Evolutionary conservation across 306 rosid species (phyloP), one percentile per base, ranked within the genome.

Genomic region (Abrus pulchellus): DNA sequence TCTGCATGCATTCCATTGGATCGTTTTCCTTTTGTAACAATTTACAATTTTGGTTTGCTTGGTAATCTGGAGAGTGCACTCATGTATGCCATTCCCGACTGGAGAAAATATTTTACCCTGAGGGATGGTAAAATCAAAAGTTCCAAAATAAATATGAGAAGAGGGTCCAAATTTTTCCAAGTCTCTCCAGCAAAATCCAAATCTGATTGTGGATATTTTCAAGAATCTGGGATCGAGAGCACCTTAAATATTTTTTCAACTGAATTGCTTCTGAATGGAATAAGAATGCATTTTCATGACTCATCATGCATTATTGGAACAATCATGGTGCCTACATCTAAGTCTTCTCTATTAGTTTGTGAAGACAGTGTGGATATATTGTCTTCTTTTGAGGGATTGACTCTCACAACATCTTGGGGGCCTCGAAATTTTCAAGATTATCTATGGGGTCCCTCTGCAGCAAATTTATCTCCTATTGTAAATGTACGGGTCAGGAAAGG

Each of bases 221-320:
- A 43, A 76, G 84, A 78, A 11, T 73, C 83, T 56, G 92, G 85
- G 72, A 80, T 74, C 79, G 81, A 79, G 0, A 81, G 79, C 76
- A 65, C 67, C 34, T 63, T 80, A 74, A 68, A 52, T 86, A 68
- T 44, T 63, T 79, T 86, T 79, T 85, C 80, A 28, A 62, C 88
- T 80, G 90, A 93, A 83, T 75, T 93, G 75, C 81, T 53, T 72
- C 74, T 94, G 9, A 59, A 43, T 83, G 91, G 88, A 80, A 72
- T 93, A 72, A 88, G 85, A 81, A 80, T 85, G 57, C 91, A 93
- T 88, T 94, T 94, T 82, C 99, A 94, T 87, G 99, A 94, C 84
- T 89, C 95, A 27, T 84, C 93, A n/a, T 90, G 91, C 83, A 81
- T 88, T 47, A 50, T 94, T 88, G 97, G 97, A 74, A 88, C 93